Conservation (phyloP, 306 rosid species). For the Alnus glutinosa region DNA sequence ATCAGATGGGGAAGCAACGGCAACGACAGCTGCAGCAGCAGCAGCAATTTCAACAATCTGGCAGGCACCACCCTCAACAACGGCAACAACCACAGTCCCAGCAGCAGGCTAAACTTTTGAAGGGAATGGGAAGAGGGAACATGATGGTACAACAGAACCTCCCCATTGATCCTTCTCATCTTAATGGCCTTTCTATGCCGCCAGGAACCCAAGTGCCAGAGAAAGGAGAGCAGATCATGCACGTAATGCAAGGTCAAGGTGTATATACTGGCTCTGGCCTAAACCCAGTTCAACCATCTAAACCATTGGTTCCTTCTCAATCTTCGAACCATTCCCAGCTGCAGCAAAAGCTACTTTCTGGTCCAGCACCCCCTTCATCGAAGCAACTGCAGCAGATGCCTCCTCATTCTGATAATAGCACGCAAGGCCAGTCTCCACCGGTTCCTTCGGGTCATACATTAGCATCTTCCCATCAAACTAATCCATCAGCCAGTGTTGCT, state of each 20-base stretch:
- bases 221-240: conserved; percentile 83
- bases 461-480: conserved; percentile 54
- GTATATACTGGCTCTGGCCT: conserved; percentile 67
- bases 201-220: conserved; percentile 81
- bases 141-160: conserved; percentile 62
- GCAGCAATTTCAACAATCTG: conserved; percentile 73
- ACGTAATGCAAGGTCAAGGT: conserved; percentile 76
- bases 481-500: conserved; percentile 36
- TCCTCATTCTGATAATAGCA: conserved; percentile 62
- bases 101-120: conserved; percentile 71
- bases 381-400: conserved; percentile 67
- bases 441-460: conserved; percentile 54
- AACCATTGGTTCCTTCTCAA: conserved; percentile 58
- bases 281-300: conserved; percentile 61
- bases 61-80: conserved; percentile 92
- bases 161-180: conserved; percentile 66
- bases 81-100: conserved; percentile 72
- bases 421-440: conserved; percentile 58
- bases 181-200: conserved; percentile 73
- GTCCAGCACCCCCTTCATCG: conserved; percentile 50
- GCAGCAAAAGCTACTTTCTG: conserved; percentile 65
- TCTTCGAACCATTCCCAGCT: conserved; percentile 68
- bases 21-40: conserved; percentile 64
- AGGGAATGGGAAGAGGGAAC: conserved; percentile 86
- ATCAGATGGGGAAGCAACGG: conserved; percentile 72